Conservation (phyloP, 495 filamentous ascomycete species). For the Podospora bellae-mahoneyi region DNA sequence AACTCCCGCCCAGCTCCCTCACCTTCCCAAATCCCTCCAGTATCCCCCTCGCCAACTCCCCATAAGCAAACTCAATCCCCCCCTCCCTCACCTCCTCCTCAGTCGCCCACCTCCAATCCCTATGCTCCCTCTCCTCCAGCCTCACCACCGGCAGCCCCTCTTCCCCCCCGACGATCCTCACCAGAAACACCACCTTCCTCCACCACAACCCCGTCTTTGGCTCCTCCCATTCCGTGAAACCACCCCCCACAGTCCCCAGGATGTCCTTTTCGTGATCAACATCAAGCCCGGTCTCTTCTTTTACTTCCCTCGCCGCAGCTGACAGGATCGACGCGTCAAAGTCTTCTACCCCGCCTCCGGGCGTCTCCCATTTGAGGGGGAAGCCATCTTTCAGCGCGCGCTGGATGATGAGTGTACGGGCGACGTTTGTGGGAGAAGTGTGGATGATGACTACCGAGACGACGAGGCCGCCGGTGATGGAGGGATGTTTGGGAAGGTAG, state of each 20-base stretch:
- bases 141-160: constrained; percentile 26
- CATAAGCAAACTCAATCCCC: constrained; percentile 34
- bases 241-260: constrained; percentile 12
- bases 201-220: constrained; percentile 19
- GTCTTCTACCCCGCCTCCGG: constrained; percentile 47
- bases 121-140: constrained; percentile 37
- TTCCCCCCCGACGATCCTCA: constrained; percentile 21
- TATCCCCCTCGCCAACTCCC: constrained; percentile 24
- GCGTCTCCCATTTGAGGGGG: constrained; percentile 48
- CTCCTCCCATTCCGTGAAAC: constrained; percentile 8
- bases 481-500: constrained; percentile 27
- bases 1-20: background rate
- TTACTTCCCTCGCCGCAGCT: constrained; percentile 46
- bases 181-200: constrained; percentile 38
- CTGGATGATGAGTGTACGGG: constrained; percentile 45
- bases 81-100: constrained; percentile 34
- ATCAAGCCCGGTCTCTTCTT: constrained; percentile 48
- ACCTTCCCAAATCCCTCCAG: constrained; percentile 24
- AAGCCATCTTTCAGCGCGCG: constrained; percentile 45
- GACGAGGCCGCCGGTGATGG: constrained; percentile 26
- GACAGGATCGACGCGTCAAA: constrained; percentile 43
- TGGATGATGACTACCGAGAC: constrained; percentile 37
- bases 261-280: constrained; percentile 27
- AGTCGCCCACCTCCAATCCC: constrained; percentile 38
- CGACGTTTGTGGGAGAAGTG: constrained; percentile 10